Percentiles rank a stretch among this genome's conserved stretches.
Conservation (phyloP, 257 asterid genomes). For the Primulina tabacum region DNA sequence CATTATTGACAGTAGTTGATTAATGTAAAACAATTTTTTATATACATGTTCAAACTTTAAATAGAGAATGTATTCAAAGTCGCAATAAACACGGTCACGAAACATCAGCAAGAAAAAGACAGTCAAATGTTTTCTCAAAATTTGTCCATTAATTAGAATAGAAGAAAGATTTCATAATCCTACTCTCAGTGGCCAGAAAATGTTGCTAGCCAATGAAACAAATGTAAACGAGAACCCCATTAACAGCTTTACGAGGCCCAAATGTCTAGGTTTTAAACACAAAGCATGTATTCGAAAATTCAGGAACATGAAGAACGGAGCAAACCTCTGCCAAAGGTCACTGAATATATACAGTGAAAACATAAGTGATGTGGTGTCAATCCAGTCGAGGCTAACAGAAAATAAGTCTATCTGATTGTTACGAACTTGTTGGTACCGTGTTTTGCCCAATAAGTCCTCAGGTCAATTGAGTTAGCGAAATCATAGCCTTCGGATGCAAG, state of each 20-base stretch:
- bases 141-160: slow-evolving; percentile 29
- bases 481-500: slow-evolving; percentile 75
- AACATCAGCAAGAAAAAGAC: not conserved
- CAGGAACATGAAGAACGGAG: slow-evolving; percentile 36
- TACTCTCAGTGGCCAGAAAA: slow-evolving; percentile 38
- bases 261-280: not conserved
- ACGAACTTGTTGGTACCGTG: slow-evolving; percentile 98
- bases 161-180: slow-evolving; percentile 39
- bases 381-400: slow-evolving; percentile 20
- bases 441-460: slow-evolving; percentile 94
- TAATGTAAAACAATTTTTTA: too few species aligned
- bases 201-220: slow-evolving; percentile 34
- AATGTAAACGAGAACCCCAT: slow-evolving; percentile 32
- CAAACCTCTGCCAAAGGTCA: slow-evolving; percentile 50
- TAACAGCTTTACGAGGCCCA: not conserved
- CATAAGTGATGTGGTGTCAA: slow-evolving; percentile 38
- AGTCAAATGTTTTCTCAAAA: slow-evolving; percentile 17
- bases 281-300: slow-evolving; percentile 19
- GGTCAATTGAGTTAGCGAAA: slow-evolving; percentile 74
- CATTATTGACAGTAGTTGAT: too few species aligned
- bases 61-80: not conserved
- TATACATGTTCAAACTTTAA: too few species aligned
- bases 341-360: slow-evolving; percentile 59
- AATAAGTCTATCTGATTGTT: slow-evolving; percentile 66
- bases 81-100: not conserved